A percentile compares a stretch with the other conserved stretches of the same genome.
Conservation (phyloP, 108 stramenopile genomes). For the Aurantiochytrium sp. region DNA sequence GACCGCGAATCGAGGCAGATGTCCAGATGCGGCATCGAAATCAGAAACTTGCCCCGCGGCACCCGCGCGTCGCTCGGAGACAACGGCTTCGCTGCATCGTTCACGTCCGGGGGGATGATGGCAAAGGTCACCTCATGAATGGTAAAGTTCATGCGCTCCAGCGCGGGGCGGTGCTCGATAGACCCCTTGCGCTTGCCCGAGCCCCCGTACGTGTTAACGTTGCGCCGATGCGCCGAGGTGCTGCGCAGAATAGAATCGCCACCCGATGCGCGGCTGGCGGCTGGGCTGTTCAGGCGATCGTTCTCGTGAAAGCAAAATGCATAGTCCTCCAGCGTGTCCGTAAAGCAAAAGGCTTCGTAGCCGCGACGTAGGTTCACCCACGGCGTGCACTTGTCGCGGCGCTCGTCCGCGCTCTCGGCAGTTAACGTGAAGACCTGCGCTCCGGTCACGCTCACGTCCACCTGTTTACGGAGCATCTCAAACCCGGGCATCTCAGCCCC, state of each 20-base stretch:
- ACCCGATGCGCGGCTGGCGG: not conserved
- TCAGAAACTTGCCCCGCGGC: not conserved
- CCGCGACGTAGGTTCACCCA: not conserved
- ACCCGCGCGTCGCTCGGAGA: not conserved
- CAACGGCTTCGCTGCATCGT: not conserved
- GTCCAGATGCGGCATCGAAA: not conserved
- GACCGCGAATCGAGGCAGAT: not conserved
- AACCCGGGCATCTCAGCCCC: not conserved
- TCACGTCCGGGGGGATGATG: not conserved
- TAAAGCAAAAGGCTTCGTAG: not conserved
- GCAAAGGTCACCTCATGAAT: not conserved
- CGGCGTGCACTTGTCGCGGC: not conserved
- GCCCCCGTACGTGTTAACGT: not conserved
- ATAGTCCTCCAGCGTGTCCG: not conserved
- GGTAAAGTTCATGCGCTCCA: not conserved
- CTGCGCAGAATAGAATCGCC: not conserved
- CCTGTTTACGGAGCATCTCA: constrained; percentile 14
- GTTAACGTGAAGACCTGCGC: constrained; percentile 9
- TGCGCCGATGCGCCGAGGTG: not conserved
- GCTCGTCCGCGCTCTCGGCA: not conserved
- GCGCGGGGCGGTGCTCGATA: not conserved
- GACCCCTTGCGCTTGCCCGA: not conserved
- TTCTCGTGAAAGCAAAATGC: not conserved
- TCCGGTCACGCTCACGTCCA: not conserved
- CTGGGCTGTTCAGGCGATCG: too few species aligned